Conservation (phyloP, 2,329 filamentous ascomycete genomes). For the Penicillium polonicum region DNA sequence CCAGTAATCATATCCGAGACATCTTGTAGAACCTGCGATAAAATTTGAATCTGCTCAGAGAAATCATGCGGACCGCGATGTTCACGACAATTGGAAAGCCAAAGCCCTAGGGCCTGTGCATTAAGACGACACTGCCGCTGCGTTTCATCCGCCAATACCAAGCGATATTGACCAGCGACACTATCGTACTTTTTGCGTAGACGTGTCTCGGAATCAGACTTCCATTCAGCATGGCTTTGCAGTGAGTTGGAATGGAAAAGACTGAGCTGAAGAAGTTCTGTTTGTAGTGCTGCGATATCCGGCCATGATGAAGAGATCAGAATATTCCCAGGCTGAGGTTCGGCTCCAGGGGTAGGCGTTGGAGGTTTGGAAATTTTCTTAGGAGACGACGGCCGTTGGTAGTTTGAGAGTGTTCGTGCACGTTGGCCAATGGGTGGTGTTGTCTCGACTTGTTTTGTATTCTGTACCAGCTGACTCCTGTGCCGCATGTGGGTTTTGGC, state of each 20-base stretch:
- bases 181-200: conserved; percentile 37
- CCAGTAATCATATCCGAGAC: conserved; percentile 33
- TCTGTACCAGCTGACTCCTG: conserved; percentile 35
- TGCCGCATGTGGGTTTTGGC: conserved; percentile 35
- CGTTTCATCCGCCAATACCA: conserved; percentile 34
- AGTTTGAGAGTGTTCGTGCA: conserved; percentile 35
- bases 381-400: conserved; percentile 41
- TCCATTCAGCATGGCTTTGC: conserved; percentile 33
- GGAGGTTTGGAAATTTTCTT: conserved; percentile 36
- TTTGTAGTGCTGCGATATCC: conserved; percentile 40
- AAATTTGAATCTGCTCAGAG: conserved; percentile 37
- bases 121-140: conserved; percentile 35
- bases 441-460: conserved; percentile 18
- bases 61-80: conserved; percentile 32
- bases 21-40: conserved; percentile 43
- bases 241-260: conserved; percentile 38
- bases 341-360: conserved; percentile 16
- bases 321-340: conserved; percentile 17
- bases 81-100: conserved; percentile 34
- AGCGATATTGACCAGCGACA: conserved; percentile 37
- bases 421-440: conserved; percentile 22
- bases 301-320: conserved; percentile 33
- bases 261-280: conserved; percentile 46
- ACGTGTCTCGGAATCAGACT: conserved; percentile 28
- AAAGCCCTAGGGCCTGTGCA: conserved; percentile 35